A percentile compares a stretch with the other conserved stretches of the same genome.
Evolutionary conservation across 2,329 filamentous ascomycete genomes (phyloP).

Genomic region (Cylindrodendrum hubeiense): DNA sequence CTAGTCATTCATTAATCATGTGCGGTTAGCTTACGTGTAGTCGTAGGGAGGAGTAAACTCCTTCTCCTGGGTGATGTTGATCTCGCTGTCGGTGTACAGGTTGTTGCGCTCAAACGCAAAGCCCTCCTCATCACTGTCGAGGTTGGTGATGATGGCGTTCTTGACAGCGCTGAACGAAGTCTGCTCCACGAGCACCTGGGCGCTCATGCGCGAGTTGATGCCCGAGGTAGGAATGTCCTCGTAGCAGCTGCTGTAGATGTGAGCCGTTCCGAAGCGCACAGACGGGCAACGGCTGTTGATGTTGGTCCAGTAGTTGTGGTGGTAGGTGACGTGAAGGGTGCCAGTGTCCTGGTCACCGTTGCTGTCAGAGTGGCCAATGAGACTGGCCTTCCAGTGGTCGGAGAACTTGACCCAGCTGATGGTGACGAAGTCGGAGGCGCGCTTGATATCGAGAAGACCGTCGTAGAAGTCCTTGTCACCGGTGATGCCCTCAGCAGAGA

Average conservation of each 20-base stretch:
- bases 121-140: constrained; percentile 59
- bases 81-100: constrained; percentile 54
- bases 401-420: constrained; percentile 44
- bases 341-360: constrained; percentile 64
- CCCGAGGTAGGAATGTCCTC: constrained; percentile 57
- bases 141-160: constrained; percentile 54
- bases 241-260: constrained; percentile 68
- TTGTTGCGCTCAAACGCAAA: constrained; percentile 59
- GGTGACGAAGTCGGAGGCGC: constrained; percentile 66
- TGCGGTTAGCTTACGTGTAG: constrained; percentile 47
- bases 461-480: constrained; percentile 73
- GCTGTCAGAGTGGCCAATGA: constrained; percentile 69
- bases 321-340: constrained; percentile 67
- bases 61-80: constrained; percentile 49
- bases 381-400: constrained; percentile 70
- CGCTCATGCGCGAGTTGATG: constrained; percentile 66
- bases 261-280: constrained; percentile 70
- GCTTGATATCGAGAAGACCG: constrained; percentile 69
- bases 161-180: constrained; percentile 60
- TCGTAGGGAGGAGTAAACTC: constrained; percentile 51
- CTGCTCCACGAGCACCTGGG: constrained; percentile 66
- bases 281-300: constrained; percentile 62
- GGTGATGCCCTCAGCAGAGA: constrained; percentile 61
- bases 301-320: constrained; percentile 68
- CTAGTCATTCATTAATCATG: too few species aligned